Conservation (phyloP, 768 basidiomycete genomes). For the Cystofilobasidium ferigula region DNA sequence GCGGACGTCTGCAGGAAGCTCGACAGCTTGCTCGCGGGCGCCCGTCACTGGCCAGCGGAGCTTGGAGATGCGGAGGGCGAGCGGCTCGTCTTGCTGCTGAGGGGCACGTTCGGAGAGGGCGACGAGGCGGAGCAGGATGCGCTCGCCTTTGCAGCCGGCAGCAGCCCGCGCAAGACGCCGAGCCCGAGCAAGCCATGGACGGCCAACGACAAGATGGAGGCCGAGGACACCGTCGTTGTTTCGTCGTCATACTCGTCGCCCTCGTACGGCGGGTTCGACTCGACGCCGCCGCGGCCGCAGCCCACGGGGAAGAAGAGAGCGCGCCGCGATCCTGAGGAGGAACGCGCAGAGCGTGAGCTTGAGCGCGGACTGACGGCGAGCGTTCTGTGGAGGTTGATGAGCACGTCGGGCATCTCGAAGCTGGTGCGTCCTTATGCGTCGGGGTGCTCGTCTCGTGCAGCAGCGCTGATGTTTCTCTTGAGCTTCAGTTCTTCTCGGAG, state of each 20-base stretch:
- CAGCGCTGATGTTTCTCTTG: slow-evolving; percentile 47
- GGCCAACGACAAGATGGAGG: slow-evolving; percentile 40
- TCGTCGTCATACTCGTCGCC: slow-evolving; percentile 26
- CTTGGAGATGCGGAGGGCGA: slow-evolving; percentile 3
- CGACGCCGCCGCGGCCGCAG: slow-evolving; percentile 1
- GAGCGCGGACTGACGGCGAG: slow-evolving; percentile 62
- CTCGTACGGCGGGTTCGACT: slow-evolving; percentile 3
- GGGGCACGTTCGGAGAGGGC: slow-evolving; percentile 52
- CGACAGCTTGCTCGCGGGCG: slow-evolving; percentile 56
- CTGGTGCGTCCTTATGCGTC: slow-evolving; percentile 48
- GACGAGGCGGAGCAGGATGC: slow-evolving; percentile 47
- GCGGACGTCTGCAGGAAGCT: slow-evolving; percentile 45
- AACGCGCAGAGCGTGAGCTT: slow-evolving; percentile 40
- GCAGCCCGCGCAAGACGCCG: slow-evolving; percentile 41
- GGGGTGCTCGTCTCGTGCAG: background rate
- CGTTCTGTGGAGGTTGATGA: slow-evolving; percentile 68
- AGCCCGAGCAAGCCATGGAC: slow-evolving; percentile 28
- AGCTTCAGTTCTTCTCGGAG: slow-evolving; percentile 74
- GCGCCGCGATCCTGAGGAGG: slow-evolving; percentile 22
- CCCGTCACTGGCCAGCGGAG: slow-evolving; percentile 44
- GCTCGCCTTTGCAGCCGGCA: slow-evolving; percentile 63
- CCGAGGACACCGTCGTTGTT: slow-evolving; percentile 43
- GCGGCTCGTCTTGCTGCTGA: slow-evolving; percentile 28
- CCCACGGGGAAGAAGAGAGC: slow-evolving; percentile 31
- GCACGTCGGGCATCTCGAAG: slow-evolving; percentile 68